Percentiles rank a stretch among this genome's conserved stretches.
phyloP scores from a whole-genome alignment of 441 rosid genomes.

The Omphalea diandra region DNA sequence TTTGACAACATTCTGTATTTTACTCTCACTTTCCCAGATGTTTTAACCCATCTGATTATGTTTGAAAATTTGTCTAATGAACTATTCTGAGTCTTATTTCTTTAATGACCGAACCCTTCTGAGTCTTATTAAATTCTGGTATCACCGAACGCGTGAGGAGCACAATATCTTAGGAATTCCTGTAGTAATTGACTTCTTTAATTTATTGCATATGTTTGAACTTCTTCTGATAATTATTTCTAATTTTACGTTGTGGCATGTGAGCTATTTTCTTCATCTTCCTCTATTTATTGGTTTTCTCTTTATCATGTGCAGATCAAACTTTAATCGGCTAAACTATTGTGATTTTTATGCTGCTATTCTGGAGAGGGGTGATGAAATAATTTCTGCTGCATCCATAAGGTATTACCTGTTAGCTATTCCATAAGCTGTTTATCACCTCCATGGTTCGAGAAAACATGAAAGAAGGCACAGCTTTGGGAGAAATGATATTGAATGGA shows the following conservation, averaged over 20 bases:
- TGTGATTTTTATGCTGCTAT: conserved; percentile 83
- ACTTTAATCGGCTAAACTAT: conserved; percentile 82
- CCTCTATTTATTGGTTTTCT: conserved; percentile 15
- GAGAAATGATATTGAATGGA: conserved; percentile 1
- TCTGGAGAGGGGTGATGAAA: conserved; percentile 94
- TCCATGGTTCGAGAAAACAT: not conserved
- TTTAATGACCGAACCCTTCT: no score
- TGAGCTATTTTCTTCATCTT: not conserved
- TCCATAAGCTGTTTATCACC: not conserved
- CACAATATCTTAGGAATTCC: no score
- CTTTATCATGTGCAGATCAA: conserved; percentile 56
- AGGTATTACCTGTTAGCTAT: conserved; percentile 46
- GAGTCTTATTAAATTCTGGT: no score
- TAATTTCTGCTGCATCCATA: conserved; percentile 89
- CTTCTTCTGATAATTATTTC: not conserved
- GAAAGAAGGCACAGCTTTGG: not conserved
- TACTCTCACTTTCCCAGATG: not conserved
- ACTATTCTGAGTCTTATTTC: not conserved
- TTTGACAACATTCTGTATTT: not conserved
- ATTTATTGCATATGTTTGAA: not conserved
- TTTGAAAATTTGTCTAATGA: not conserved
- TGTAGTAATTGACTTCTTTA: not conserved
- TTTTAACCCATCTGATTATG: conserved; percentile 3
- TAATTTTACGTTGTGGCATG: not conserved
- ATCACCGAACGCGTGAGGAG: no score